phyloP scores from a whole-genome alignment of 164 flowering plant species.

The Vitis cinerea region DNA sequence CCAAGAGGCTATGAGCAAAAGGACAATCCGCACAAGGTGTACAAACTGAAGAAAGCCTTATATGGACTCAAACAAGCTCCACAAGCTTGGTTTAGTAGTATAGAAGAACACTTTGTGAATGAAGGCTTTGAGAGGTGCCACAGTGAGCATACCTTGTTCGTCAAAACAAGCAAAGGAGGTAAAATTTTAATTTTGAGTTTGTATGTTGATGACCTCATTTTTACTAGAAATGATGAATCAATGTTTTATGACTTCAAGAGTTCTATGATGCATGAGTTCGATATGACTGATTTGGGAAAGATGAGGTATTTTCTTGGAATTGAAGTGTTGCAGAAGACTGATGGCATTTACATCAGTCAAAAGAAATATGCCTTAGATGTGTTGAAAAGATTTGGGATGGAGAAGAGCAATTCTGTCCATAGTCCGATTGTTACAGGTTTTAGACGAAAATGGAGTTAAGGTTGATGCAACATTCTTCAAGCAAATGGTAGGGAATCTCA shows the following conservation, averaged over 20 bases:
- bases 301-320: too few relatives aligned
- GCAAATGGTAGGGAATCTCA: background rate
- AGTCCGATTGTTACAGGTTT: background rate
- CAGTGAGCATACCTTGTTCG: background rate
- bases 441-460: background rate
- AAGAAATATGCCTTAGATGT: background rate
- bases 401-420: background rate
- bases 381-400: background rate
- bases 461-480: background rate
- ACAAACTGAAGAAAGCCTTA: too few relatives aligned
- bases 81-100: background rate
- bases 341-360: background rate
- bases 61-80: background rate
- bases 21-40: background rate
- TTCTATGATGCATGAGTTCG: background rate
- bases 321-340: too few relatives aligned
- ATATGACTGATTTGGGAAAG: too few relatives aligned
- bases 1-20: background rate
- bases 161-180: background rate
- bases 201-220: background rate
- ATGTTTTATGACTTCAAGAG: background rate
- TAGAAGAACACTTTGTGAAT: background rate
- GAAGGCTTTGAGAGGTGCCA: background rate
- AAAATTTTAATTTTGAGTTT: too few relatives aligned
- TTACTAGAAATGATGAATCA: background rate